A percentile compares a stretch with the other conserved stretches of the same genome.
Conservation (phyloP, 2,329 filamentous ascomycete species). For the Ophioceras dolichostomum region DNA sequence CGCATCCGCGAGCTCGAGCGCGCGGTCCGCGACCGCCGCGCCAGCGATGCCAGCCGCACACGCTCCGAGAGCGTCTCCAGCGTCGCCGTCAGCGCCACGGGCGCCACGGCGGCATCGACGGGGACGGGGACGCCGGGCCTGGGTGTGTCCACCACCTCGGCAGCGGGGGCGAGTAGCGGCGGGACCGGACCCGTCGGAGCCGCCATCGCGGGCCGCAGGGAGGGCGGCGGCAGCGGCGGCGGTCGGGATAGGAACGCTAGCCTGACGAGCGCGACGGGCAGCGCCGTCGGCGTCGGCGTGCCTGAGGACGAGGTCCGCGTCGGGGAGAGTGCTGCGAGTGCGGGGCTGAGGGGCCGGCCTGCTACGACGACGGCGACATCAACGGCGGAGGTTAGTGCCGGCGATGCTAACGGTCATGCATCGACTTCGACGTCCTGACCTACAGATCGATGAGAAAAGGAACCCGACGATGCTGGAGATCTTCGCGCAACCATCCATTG, state of each 20-base stretch:
- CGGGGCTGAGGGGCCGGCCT: conserved; percentile 14
- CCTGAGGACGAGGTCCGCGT: conserved; percentile 48
- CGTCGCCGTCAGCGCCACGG: neutral
- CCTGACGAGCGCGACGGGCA: conserved; percentile 28
- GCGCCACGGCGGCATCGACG: neutral
- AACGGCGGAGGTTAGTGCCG: no score
- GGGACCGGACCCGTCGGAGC: conserved; percentile 19
- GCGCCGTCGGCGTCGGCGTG: conserved; percentile 39
- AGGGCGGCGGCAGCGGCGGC: conserved; percentile 13
- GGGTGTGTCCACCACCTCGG: conserved; percentile 40
- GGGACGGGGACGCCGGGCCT: conserved; percentile 25
- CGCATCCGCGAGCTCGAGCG: conserved; percentile 51
- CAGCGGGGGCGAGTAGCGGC: conserved; percentile 26
- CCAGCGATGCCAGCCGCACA: conserved; percentile 31
- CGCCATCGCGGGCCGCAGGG: conserved; percentile 32
- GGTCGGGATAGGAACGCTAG: conserved; percentile 31
- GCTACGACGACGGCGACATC: no score
- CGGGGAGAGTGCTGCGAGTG: conserved; percentile 48
- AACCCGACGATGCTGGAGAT: no score
- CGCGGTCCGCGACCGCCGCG: conserved; percentile 33
- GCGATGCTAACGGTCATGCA: no score
- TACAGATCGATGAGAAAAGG: no score
- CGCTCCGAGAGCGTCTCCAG: conserved; percentile 32
- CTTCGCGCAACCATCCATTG: no score
- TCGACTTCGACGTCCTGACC: no score